Evolutionary conservation across 2,329 filamentous ascomycete genomes (phyloP), one percentile per base, ranked within the genome.

Genomic region (Lachnellula arida): DNA sequence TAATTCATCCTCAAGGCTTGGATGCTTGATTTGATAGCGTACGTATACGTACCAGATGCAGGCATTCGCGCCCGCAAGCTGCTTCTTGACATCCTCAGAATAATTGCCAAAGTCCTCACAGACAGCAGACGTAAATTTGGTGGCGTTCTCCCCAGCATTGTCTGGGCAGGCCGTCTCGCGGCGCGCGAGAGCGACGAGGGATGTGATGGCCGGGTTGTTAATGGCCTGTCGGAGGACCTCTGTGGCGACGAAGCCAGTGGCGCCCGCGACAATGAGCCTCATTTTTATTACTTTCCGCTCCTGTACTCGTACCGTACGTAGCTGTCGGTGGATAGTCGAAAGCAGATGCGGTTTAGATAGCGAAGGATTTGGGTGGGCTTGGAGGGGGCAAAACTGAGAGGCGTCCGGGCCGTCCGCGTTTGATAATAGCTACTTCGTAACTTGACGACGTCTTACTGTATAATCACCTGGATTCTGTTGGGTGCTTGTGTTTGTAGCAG

Each of bases 201-300:
- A 67, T 8, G 64, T 70, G 46, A 71, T 60, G 23, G 50, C 42
- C 1, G 67, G 62, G 32, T 65, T 54, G 5, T 23, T 57, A 17
- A 74, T 60, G 23, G 64, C 66, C 62, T 72, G 70, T 8, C 65
- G 65, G 50, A 74, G 62, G 49, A 72, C 44, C 52, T 73, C 70
- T 5, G 63, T 67, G 17, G 65, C 70, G 6, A 73, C 62, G 25
- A 71, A 70, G 7, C 70, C 67, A 6, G 67, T 71, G 0, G 67
- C 64, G 7, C 68, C 70, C 28, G 66, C 63, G 40, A 73, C 51
- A 23, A 73, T 62, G 50, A 72, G 63, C 53, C 72, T 73, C 70
- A 73, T 72, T 19, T 19, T 19, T 19, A 19, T 19, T 19, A 19
- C 19, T 19, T 19, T 19, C 19, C 19, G 2, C 19, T 19, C 19